These are phyloP conservation scores for Bruguiera parviflora DNA, from an alignment of 345 rosid genomes.

Conservation along the genomic window DNA sequence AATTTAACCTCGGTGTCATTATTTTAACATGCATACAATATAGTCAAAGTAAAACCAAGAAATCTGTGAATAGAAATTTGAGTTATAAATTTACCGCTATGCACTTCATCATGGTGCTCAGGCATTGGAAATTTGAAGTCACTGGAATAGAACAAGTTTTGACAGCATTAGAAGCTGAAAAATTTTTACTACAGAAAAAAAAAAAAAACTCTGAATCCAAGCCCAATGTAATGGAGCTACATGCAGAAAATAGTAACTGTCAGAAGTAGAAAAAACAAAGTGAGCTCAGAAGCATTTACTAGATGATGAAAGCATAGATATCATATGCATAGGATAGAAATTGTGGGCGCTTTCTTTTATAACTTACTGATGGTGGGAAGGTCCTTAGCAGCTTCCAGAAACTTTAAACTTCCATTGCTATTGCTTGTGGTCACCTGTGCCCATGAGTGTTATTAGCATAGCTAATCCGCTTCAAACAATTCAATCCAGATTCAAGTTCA, in stretches of 20 bases:
- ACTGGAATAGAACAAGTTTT: slow-evolving; percentile 44
- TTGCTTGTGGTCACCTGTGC: slow-evolving; percentile 46
- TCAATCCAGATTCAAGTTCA: slow-evolving; percentile 5
- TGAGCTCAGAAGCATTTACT: neutral
- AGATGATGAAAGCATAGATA: neutral
- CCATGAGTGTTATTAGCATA: slow-evolving; percentile 15
- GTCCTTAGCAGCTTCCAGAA: slow-evolving; percentile 76
- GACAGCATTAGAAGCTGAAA: slow-evolving; percentile 23
- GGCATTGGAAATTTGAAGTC: slow-evolving; percentile 74
- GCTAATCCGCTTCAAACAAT: slow-evolving; percentile 1
- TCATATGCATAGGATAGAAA: neutral
- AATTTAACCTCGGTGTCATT: too few species aligned
- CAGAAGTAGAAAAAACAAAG: neutral
- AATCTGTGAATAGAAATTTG: neutral
- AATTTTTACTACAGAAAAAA: neutral
- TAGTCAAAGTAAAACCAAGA: too few species aligned
- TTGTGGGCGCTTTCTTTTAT: neutral
- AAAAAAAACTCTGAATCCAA: neutral
- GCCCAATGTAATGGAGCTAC: neutral
- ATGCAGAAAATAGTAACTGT: neutral
- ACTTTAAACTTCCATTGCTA: slow-evolving; percentile 54
- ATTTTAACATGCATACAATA: too few species aligned
- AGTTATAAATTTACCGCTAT: slow-evolving; percentile 57
- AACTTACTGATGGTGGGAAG: slow-evolving; percentile 83
- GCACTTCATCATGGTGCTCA: slow-evolving; percentile 87